phyloP scores from a whole-genome alignment of 176 grass and related monocot species.

The Alopecurus myosuroides region DNA sequence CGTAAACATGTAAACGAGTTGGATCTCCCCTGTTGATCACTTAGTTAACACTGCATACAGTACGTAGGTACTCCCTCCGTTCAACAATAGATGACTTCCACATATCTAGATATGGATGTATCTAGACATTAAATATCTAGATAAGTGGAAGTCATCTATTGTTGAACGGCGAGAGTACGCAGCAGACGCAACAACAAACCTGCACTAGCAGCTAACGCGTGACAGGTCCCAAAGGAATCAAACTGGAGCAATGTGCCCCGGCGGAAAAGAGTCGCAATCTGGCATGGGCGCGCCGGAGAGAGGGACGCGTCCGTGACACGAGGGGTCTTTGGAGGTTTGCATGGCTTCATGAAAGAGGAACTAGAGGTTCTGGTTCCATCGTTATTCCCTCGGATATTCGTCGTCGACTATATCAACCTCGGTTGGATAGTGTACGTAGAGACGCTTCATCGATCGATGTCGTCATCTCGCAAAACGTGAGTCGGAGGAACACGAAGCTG shows the following conservation, averaged over 20 bases:
- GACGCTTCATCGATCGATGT: neutral
- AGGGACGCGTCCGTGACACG: neutral
- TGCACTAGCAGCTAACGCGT: neutral
- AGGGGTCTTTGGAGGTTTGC: neutral
- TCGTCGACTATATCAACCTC: conserved; percentile 19
- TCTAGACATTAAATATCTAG: too few species aligned
- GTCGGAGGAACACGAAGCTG: neutral
- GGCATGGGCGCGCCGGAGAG: neutral
- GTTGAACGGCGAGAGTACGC: too few species aligned
- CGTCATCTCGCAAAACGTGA: neutral
- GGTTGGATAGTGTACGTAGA: neutral
- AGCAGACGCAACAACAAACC: neutral
- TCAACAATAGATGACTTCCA: too few species aligned
- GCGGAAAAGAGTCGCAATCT: neutral
- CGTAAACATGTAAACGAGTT: too few species aligned
- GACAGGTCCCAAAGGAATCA: neutral
- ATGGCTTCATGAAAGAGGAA: conserved; percentile 12
- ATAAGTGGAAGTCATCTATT: too few species aligned
- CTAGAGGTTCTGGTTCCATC: conserved; percentile 19
- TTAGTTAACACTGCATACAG: neutral
- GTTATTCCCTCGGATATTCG: conserved; percentile 32
- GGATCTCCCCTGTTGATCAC: neutral
- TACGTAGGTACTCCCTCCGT: too few species aligned
- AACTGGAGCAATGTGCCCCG: neutral
- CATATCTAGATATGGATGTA: too few species aligned